Percentiles rank a stretch among this genome's conserved stretches.
Evolutionary conservation across 2,329 filamentous ascomycete species (phyloP).

Genomic region (Clonostachys rosea): DNA sequence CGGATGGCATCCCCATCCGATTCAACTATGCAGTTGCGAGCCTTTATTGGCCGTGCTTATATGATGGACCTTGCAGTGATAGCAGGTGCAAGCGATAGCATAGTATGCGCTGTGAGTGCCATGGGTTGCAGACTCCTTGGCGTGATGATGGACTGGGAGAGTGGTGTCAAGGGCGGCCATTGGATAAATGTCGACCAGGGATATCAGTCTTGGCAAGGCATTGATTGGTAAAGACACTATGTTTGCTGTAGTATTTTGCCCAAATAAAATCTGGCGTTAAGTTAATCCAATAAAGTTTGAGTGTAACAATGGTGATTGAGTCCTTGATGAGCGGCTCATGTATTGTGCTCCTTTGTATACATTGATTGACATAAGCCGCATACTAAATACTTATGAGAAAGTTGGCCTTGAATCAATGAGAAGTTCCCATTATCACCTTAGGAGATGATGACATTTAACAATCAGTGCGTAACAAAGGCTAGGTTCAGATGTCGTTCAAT

Average conservation of each 20-base stretch:
- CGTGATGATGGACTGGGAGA: constrained; percentile 85
- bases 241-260: constrained; percentile 3
- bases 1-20: constrained; percentile 28
- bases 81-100: constrained; percentile 59
- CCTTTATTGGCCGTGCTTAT: constrained; percentile 76
- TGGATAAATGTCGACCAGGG: constrained; percentile 81
- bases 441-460: too few species aligned
- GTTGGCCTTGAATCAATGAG: too few species aligned
- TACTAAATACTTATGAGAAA: too few species aligned
- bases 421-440: too few species aligned
- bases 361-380: too few species aligned
- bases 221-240: constrained; percentile 21
- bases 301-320: too few species aligned
- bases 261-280: not conserved
- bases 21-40: constrained; percentile 62
- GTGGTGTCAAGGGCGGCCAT: constrained; percentile 48
- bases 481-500: too few species aligned
- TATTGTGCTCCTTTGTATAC: too few species aligned
- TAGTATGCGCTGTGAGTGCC: constrained; percentile 74
- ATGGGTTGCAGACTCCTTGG: constrained; percentile 70
- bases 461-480: too few species aligned
- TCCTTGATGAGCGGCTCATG: too few species aligned
- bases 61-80: constrained; percentile 76
- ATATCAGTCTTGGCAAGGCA: constrained; percentile 51
- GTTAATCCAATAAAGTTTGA: too few species aligned